phyloP scores from a whole-genome alignment of 345 rosid genomes.

The Eucalyptus pauciflora region DNA sequence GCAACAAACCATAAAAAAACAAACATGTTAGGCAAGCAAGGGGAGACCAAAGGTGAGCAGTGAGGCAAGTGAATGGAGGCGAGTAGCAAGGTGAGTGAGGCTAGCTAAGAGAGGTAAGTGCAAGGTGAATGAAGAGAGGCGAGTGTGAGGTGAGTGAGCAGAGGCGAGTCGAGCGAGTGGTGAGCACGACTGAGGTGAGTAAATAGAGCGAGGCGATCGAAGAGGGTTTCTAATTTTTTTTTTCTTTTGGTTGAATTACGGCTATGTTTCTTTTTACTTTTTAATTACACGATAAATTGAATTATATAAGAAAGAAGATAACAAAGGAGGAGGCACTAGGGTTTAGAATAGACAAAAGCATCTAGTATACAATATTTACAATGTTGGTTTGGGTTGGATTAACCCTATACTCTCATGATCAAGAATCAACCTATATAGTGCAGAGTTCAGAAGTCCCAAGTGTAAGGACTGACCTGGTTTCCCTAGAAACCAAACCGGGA shows the following conservation, averaged over 20 bases:
- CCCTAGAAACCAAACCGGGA: no score
- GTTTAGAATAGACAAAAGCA: no score
- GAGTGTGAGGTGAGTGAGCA: no score
- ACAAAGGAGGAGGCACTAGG: neutral
- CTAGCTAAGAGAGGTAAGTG: no score
- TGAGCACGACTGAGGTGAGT: accelerated
- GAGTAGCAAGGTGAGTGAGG: neutral
- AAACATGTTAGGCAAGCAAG: neutral
- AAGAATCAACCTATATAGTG: neutral
- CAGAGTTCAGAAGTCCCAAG: neutral
- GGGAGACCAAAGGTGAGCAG: neutral
- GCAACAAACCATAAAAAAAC: neutral
- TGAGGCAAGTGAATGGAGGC: no score
- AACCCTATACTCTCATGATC: neutral
- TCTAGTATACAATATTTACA: no score
- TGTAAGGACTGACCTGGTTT: neutral
- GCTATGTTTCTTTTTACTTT: neutral
- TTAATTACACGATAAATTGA: neutral
- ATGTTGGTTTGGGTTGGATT: no score
- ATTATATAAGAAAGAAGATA: no score
- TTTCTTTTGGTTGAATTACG: neutral
- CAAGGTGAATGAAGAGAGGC: neutral
- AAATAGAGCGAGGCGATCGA: no score
- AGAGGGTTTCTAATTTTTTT: no score
- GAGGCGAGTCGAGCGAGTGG: no score